Base-by-base conservation (phyloP, 768 basidiomycete species). In the Trametes cubensis region DNA sequence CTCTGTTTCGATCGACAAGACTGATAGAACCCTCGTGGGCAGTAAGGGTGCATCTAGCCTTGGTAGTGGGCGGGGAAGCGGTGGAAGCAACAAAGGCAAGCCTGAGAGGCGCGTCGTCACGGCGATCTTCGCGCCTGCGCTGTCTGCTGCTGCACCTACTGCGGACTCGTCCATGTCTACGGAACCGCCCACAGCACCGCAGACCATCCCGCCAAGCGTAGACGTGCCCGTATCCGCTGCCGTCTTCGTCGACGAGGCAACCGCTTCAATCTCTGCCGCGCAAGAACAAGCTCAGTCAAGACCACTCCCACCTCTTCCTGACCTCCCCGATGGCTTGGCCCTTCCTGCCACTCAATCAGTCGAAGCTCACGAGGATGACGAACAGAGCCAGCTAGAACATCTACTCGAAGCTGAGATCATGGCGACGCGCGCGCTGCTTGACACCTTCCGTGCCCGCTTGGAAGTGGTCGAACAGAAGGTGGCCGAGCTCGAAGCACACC, bases 401-500 rank as follows among this genome's bases (percentile, higher is more conserved):
- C 61, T 62, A 40, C 65, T 74, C 18, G 66, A 68, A 51, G 63
- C 48, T 1, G 71, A 74, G 50, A 52, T 74, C 15, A 41, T 50
- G 17, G 65, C 51, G 25, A 72, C 71, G 3, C 69, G 67, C 5
- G 67, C 60, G 11, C 59, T 73, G 8, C 62, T 77, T 10, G 72
- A 72, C 26, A 65, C 58, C 15, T 74, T 75, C 62, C 69, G 66
- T 25, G 53, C 51, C 26, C 70, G 76, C 17, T 53, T 76, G 3
- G 75, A 69, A 46, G 59, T 58, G 21, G 70, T 75, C 46, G 76
- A 77, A 60, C 34, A 51, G 42, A 71, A 71, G 28, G 68, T 76
- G 23, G 56, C 60, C 28, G 69, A 66, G 55, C 65, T 76, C 56
- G 75, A 75, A 53, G 52, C 59, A 50, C 41, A 56, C 14, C 44